Percentiles rank a stretch among this genome's conserved stretches.
Evolutionary conservation across 805 yeast genomes (phyloP).

Genomic region (Scheffersomyces lignosus): DNA sequence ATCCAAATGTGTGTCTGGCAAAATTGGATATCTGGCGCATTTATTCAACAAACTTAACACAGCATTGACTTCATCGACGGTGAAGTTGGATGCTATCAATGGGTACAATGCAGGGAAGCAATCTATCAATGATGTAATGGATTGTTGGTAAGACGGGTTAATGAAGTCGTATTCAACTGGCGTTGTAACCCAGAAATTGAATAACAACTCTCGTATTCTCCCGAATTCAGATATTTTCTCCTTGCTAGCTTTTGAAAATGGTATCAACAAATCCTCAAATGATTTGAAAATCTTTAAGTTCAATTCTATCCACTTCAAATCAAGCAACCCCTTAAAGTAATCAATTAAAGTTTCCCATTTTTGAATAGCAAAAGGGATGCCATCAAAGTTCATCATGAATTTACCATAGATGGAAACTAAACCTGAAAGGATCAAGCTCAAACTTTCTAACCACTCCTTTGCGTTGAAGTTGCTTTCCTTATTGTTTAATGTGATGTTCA

Average conservation of each 20-base stretch:
- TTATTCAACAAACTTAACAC: constrained; percentile 62
- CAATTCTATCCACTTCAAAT: constrained; percentile 49
- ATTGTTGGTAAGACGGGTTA: constrained; percentile 55
- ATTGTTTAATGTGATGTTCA: constrained; percentile 21
- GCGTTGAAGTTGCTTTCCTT: constrained; percentile 12
- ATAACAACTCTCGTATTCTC: constrained; percentile 37
- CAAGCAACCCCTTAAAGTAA: constrained; percentile 44
- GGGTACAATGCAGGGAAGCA: constrained; percentile 52
- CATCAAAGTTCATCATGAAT: constrained; percentile 43
- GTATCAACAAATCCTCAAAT: constrained; percentile 46
- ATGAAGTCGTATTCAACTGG: constrained; percentile 42
- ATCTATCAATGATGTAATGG: constrained; percentile 54
- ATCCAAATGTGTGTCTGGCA: constrained; percentile 61
- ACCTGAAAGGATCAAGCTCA: constrained; percentile 62
- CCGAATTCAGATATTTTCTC: constrained; percentile 19
- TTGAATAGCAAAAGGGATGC: constrained; percentile 13
- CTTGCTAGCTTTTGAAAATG: constrained; percentile 18
- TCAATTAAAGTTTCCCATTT: constrained; percentile 61
- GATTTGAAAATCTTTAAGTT: constrained; percentile 57
- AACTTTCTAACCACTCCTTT: constrained; percentile 60
- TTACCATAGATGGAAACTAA: constrained; percentile 58
- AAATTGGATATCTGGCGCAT: constrained; percentile 70
- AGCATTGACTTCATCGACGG: constrained; percentile 40
- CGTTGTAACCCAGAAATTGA: constrained; percentile 50
- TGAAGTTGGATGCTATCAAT: constrained; percentile 31